Evolutionary conservation across 768 basidiomycete species (phyloP), one percentile per base, ranked within the genome.

Genomic region (Sporobolomyces pararoseus): DNA sequence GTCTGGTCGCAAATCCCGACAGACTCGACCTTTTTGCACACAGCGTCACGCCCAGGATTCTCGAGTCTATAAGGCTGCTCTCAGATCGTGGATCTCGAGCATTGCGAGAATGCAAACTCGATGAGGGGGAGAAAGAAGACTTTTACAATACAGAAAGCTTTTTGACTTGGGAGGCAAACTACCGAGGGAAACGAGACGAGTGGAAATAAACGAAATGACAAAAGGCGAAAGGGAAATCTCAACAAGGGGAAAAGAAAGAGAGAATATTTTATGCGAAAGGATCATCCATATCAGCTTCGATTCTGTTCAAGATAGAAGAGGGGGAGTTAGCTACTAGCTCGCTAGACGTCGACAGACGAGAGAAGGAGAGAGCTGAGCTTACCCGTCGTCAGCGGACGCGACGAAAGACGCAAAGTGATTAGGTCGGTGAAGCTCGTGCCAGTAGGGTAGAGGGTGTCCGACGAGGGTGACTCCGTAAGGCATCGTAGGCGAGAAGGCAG

Each of bases 401-500:
- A 77, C 70, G 61, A 76, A 77, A 16, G 39, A 25, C 0, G 74
- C 47, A 51, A 77, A 77, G 64, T 75, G 71, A 17, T 59, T 49
- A 16, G 77, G 71, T 25, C 77, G 67, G 63, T 77, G 77, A 29
- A 32, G 47, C 44, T 65, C 57, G 58, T 63, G 62, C 77, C 77
- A 77, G 74, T 72, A 77, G 4, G 57, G 46, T 13, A 68, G 32
- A 4, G 76, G 75, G 27, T 71, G 54, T 2, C 75, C 75, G 27
- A 68, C 71, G 19, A 77, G 65, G 7, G 74, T 75, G 49, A 77
- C 49, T 13, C 68, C 63, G 71, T 76, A 77, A 35, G 76, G 75
- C 66, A 77, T 72, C 42, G 61, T 64, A 2, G 72, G 67, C 16
- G 72, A 64, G 73, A 76, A 77, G 39, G 68, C 61, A 10, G 66